phyloP scores from a whole-genome alignment of 768 basidiomycete genomes.

The Boletus reticulatus region DNA sequence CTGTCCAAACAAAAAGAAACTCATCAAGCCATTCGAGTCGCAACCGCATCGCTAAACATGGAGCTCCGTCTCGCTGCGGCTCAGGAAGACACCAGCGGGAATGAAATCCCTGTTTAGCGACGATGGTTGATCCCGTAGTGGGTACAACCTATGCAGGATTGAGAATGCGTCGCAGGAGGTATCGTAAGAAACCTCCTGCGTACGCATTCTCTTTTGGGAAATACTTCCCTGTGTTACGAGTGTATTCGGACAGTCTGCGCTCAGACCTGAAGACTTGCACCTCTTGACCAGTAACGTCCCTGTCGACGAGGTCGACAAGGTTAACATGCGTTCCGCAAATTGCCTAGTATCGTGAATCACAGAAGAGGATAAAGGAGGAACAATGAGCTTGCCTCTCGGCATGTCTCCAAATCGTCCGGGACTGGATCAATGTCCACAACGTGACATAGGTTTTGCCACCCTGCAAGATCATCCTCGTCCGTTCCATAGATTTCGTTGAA shows the following conservation, averaged over 20 bases:
- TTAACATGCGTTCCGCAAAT: slow-evolving; percentile 1
- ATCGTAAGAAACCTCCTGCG: slow-evolving; percentile 15
- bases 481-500: slow-evolving; percentile 18
- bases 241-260: slow-evolving; percentile 9
- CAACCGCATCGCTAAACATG: neutral
- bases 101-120: slow-evolving; percentile 12
- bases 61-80: neutral
- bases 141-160: neutral
- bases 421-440: slow-evolving; percentile 2
- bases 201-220: slow-evolving; percentile 14
- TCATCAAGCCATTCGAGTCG: no score
- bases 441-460: slow-evolving; percentile 12
- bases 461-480: neutral
- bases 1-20: no score
- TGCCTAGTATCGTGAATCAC: neutral
- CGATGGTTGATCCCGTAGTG: neutral
- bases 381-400: slow-evolving; percentile 10
- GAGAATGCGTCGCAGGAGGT: slow-evolving; percentile 39
- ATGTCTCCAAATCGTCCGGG: slow-evolving; percentile 2
- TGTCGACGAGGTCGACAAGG: slow-evolving; percentile 21
- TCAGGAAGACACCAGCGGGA: neutral
- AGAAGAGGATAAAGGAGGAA: no score
- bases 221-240: slow-evolving; percentile 1
- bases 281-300: neutral
- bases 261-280: slow-evolving; percentile 8